Conservation (phyloP, 768 basidiomycete species). For the Boletus patriciae region DNA sequence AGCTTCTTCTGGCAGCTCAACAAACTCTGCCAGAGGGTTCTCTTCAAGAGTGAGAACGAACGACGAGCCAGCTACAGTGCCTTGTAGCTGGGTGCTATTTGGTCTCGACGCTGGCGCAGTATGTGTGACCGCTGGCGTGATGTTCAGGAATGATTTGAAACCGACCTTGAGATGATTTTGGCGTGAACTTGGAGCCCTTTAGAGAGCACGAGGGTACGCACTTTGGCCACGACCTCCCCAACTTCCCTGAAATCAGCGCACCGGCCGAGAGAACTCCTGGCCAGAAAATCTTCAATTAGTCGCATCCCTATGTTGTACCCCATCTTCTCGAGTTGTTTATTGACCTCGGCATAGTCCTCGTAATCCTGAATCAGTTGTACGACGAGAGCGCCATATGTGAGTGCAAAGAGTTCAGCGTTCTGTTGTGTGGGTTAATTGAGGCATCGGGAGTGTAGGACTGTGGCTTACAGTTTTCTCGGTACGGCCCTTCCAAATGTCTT, state of each 20-base stretch:
- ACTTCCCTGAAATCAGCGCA: constrained; percentile 93
- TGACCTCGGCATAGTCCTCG: constrained; percentile 93
- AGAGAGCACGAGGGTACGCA: constrained; percentile 32
- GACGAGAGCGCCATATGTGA: constrained; percentile 97
- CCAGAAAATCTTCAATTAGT: constrained; percentile 96
- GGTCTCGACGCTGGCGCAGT: constrained; percentile 53
- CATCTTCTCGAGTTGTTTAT: constrained; percentile 98
- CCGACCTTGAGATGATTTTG: constrained; percentile 63
- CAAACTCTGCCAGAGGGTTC: constrained; percentile 95
- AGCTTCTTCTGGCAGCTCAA: constrained; percentile 92
- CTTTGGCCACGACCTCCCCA: constrained; percentile 94
- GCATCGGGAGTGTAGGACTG: constrained; percentile 7
- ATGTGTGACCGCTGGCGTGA: constrained; percentile 81
- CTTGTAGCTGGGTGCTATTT: constrained; percentile 41
- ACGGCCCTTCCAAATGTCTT: constrained; percentile 93
- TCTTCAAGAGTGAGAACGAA: constrained; percentile 92
- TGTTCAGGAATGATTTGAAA: constrained; percentile 96
- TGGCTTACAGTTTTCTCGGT: constrained; percentile 89
- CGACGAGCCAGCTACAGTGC: constrained; percentile 48
- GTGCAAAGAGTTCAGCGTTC: constrained; percentile 96
- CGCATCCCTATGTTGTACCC: constrained; percentile 97
- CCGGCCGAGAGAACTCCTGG: constrained; percentile 85
- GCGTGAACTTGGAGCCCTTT: not conserved
- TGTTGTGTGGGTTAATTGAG: constrained; percentile 35
- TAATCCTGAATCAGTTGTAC: constrained; percentile 99